Evolutionary conservation across 1,284 basidiomycete species (phyloP).

Genomic region (Fistulinella cinereoalba): DNA sequence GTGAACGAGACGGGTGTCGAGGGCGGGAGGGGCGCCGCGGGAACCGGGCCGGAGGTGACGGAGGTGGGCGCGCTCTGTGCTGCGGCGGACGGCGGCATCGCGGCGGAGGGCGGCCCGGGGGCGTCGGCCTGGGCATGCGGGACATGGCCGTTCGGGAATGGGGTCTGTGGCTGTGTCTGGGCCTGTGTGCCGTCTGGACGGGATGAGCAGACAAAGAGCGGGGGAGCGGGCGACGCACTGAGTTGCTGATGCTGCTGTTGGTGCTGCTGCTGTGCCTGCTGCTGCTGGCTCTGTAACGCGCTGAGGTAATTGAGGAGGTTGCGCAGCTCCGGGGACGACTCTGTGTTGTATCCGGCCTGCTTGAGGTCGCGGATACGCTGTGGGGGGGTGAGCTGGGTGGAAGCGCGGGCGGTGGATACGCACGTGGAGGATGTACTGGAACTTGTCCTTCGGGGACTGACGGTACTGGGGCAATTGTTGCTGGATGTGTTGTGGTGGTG

Average conservation of each 20-base stretch:
- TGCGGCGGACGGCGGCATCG: conserved; percentile 5
- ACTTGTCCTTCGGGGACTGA: conserved; percentile 24
- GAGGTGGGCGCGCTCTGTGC: conserved; percentile 18
- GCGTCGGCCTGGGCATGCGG: conserved; percentile 18
- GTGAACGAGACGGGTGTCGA: conserved; percentile 79
- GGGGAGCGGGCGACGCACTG: conserved; percentile 23
- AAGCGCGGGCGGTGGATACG: background rate
- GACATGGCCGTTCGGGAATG: conserved; percentile 26
- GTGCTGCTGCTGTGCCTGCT: conserved; percentile 31
- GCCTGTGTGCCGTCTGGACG: conserved; percentile 24
- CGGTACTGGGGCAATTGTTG: conserved; percentile 9
- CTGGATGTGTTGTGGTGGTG: conserved; percentile 11
- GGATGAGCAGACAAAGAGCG: conserved; percentile 9
- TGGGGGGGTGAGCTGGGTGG: background rate
- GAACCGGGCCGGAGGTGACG: conserved; percentile 29
- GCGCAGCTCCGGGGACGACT: conserved; percentile 30
- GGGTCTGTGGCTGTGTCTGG: conserved; percentile 20
- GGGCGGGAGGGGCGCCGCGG: conserved; percentile 27
- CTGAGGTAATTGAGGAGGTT: conserved; percentile 26
- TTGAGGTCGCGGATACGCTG: conserved; percentile 34
- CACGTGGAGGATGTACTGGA: conserved; percentile 25
- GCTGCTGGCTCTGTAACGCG: conserved; percentile 29
- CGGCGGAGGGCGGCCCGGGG: conserved; percentile 1
- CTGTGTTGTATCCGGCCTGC: conserved; percentile 32
- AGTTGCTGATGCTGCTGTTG: conserved; percentile 28